These are phyloP conservation scores for Parasitella parasitica DNA, from an alignment of 371 early-diverging fungal species.

Conservation along the genomic window DNA sequence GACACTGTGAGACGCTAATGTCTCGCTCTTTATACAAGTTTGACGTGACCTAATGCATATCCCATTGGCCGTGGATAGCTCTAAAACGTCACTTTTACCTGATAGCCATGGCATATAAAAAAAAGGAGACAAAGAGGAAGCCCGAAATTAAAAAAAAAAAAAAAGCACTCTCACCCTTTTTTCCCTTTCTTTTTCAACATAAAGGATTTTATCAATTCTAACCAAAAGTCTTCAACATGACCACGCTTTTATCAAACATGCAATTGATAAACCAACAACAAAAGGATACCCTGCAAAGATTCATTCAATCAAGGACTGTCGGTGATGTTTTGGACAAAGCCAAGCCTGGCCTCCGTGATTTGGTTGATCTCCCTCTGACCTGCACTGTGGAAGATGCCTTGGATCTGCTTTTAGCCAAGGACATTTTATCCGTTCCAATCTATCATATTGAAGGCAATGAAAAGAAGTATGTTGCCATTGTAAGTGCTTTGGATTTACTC, in stretches of 20 bases:
- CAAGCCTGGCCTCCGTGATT: slow-evolving; percentile 36
- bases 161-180: not conserved
- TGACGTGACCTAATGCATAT: slow-evolving; percentile 1
- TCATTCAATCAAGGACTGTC: slow-evolving; percentile 48
- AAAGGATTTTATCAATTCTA: not conserved
- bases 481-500: slow-evolving; percentile 58
- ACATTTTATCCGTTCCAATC: slow-evolving; percentile 62
- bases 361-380: slow-evolving; percentile 54
- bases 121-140: not conserved
- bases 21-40: not conserved
- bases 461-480: slow-evolving; percentile 55
- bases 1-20: not conserved
- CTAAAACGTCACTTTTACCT: not conserved
- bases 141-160: not conserved
- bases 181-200: slow-evolving; percentile 1
- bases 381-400: slow-evolving; percentile 63
- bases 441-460: slow-evolving; percentile 30
- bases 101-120: not conserved
- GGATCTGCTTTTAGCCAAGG: slow-evolving; percentile 51
- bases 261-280: not conserved
- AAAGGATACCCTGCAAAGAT: slow-evolving; percentile 22
- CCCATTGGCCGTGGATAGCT: not conserved
- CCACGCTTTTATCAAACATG: slow-evolving; percentile 9
- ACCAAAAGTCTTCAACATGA: slow-evolving; percentile 31
- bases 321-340: slow-evolving; percentile 44